Percentiles rank a stretch among this genome's conserved stretches.
phyloP scores from a whole-genome alignment of 2,329 filamentous ascomycete genomes.

The Fusarium siculi region DNA sequence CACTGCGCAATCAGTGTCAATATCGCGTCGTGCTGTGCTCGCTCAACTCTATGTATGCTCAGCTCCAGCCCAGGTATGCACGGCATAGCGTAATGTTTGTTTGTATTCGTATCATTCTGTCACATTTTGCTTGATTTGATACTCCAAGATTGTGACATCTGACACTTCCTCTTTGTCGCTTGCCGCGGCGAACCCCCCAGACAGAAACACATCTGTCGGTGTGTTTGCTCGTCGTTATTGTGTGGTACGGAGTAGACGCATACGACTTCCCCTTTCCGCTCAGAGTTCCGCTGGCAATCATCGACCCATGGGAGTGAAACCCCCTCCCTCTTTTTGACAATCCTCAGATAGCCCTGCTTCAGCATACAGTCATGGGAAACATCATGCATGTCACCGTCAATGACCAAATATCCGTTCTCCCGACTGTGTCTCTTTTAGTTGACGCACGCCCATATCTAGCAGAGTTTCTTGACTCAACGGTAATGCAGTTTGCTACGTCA shows the following conservation, averaged over 20 bases:
- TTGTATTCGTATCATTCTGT: constrained; percentile 5
- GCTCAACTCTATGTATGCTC: constrained; percentile 11
- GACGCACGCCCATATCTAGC: constrained; percentile 17
- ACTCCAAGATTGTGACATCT: constrained; percentile 29
- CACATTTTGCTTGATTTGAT: constrained; percentile 28
- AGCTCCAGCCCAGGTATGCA: background rate
- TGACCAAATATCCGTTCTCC: constrained; percentile 28
- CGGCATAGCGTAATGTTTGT: background rate
- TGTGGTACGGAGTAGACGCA: constrained; percentile 20
- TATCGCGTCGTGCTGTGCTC: constrained; percentile 35
- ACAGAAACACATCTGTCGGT: constrained; percentile 33
- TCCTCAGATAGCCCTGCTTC: constrained; percentile 27
- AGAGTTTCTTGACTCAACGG: constrained; percentile 37
- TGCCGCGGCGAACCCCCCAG: constrained; percentile 32
- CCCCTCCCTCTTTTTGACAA: constrained; percentile 26
- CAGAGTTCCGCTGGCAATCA: constrained; percentile 16
- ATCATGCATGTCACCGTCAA: constrained; percentile 36
- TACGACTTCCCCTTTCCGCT: constrained; percentile 29
- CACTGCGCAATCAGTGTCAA: constrained; percentile 30
- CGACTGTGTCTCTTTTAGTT: constrained; percentile 22
- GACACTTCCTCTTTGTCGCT: constrained; percentile 18
- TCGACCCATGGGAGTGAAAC: constrained; percentile 6
- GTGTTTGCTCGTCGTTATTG: constrained; percentile 25
- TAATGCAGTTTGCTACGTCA: constrained; percentile 22
- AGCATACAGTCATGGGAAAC: constrained; percentile 30